These are phyloP conservation scores for Trichosporon inkin DNA, from an alignment of 1,284 basidiomycete genomes.

Conservation along the genomic window DNA sequence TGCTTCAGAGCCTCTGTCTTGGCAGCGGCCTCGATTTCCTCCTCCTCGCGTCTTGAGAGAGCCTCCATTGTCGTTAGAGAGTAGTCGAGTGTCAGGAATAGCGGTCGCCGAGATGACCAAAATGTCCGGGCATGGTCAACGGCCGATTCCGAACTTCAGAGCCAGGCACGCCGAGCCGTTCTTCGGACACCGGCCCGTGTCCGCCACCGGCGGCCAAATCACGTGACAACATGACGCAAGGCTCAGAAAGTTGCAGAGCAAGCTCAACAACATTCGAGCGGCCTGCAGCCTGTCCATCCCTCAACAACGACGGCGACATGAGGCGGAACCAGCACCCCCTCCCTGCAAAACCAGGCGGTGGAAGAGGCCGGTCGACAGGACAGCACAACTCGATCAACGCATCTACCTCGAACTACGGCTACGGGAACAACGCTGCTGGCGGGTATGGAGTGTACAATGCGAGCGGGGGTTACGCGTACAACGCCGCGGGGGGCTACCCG, in stretches of 20 bases:
- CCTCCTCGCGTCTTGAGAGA: slow-evolving; percentile 81
- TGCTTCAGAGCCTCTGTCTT: slow-evolving; percentile 72
- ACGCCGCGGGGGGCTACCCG: slow-evolving; percentile 13
- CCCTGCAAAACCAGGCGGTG: neutral
- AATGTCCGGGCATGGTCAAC: neutral
- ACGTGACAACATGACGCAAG: slow-evolving; percentile 5
- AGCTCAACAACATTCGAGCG: slow-evolving; percentile 1
- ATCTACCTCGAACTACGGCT: neutral
- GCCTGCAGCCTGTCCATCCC: neutral
- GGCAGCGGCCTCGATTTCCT: slow-evolving; percentile 57
- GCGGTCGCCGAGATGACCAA: neutral
- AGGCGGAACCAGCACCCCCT: slow-evolving; percentile 10
- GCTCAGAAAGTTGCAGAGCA: neutral
- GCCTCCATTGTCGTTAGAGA: slow-evolving; percentile 61
- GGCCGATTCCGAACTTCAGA: neutral
- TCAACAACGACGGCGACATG: neutral
- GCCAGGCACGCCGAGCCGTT: neutral
- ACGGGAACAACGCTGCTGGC: slow-evolving; percentile 4
- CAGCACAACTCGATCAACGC: neutral
- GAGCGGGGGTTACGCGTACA: slow-evolving; percentile 9
- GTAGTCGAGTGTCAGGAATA: neutral
- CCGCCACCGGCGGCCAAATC: neutral
- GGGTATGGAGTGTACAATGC: slow-evolving; percentile 11
- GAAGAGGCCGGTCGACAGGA: neutral
- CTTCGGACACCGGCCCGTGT: neutral